These are phyloP conservation scores for Lineolata rhizophorae DNA, from an alignment of 495 filamentous ascomycete species.

Conservation along the genomic window DNA sequence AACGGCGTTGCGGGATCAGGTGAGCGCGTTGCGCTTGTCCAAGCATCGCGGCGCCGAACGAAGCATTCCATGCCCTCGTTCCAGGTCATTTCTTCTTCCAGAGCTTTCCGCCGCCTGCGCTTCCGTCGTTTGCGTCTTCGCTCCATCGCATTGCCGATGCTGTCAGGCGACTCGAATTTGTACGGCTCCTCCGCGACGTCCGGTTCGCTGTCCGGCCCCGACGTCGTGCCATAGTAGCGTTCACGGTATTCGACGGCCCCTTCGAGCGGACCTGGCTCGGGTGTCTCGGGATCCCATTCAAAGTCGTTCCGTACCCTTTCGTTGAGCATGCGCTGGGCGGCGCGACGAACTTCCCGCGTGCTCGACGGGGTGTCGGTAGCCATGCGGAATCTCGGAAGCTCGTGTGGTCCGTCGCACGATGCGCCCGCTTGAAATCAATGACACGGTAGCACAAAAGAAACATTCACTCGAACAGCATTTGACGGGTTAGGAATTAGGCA, in stretches of 20 bases:
- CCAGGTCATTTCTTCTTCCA: conserved; percentile 61
- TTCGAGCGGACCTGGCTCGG: conserved; percentile 21
- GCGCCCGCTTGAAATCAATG: too few species aligned
- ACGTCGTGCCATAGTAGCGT: conserved; percentile 17
- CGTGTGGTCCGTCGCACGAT: too few species aligned
- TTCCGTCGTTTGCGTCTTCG: conserved; percentile 25
- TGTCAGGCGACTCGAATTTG: conserved; percentile 42
- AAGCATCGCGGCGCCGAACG: conserved; percentile 53
- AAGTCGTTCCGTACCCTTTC: conserved; percentile 40
- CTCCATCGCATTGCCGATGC: conserved; percentile 22
- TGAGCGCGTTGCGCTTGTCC: conserved; percentile 46
- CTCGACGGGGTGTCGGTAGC: too few species aligned
- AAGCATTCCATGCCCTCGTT: conserved; percentile 65
- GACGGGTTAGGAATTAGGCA: too few species aligned
- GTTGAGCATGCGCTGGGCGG: too few species aligned
- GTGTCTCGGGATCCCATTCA: conserved; percentile 13
- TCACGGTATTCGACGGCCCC: conserved; percentile 17
- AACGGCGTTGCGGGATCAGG: background rate
- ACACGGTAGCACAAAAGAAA: too few species aligned
- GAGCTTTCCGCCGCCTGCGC: conserved; percentile 30
- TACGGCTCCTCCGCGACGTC: conserved; percentile 21
- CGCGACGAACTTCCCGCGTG: too few species aligned
- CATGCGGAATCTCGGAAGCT: too few species aligned
- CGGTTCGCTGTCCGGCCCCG: conserved; percentile 1
- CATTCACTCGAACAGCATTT: too few species aligned